Conservation (phyloP, 495 filamentous ascomycete species). For the Xylaria sp. region DNA sequence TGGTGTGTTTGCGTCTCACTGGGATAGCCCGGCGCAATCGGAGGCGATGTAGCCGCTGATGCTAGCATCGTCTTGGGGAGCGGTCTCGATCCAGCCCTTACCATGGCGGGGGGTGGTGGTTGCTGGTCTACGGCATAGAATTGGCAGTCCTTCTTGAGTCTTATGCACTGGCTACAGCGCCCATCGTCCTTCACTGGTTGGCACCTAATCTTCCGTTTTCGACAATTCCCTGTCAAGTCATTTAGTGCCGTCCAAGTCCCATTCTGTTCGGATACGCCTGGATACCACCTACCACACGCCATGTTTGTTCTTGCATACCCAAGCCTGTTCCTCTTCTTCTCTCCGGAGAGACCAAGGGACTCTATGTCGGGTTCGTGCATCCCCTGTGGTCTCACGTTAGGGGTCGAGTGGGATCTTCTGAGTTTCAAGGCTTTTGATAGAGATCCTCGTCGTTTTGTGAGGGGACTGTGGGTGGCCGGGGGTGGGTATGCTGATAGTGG, state of each 20-base stretch:
- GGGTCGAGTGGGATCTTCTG: conserved; percentile 70
- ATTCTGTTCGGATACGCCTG: conserved; percentile 18
- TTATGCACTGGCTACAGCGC: conserved; percentile 94
- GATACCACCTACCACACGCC: conserved; percentile 83
- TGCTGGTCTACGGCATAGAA: conserved; percentile 93
- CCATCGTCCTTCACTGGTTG: conserved; percentile 78
- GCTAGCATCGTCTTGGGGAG: conserved; percentile 48
- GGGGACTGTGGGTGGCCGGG: conserved; percentile 43
- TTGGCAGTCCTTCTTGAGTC: conserved; percentile 93
- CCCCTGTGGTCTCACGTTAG: conserved; percentile 65
- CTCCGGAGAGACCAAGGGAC: conserved; percentile 60
- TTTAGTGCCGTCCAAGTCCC: conserved; percentile 26
- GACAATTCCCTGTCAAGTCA: conserved; percentile 77
- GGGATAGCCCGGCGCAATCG: conserved; percentile 51
- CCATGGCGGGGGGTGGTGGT: conserved; percentile 56
- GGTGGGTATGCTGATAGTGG: conserved; percentile 38
- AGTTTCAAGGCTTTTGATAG: conserved; percentile 54
- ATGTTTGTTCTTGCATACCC: conserved; percentile 97
- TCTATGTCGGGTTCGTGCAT: conserved; percentile 37
- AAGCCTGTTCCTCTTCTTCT: conserved; percentile 94
- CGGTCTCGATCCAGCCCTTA: conserved; percentile 48
- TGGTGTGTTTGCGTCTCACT: conserved; percentile 52
- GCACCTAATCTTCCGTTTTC: conserved; percentile 94
- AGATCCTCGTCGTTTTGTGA: conserved; percentile 44
- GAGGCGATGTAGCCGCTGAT: conserved; percentile 59